Evolutionary conservation across 345 rosid species (phyloP).

Genomic region (Isatis tinctoria): DNA sequence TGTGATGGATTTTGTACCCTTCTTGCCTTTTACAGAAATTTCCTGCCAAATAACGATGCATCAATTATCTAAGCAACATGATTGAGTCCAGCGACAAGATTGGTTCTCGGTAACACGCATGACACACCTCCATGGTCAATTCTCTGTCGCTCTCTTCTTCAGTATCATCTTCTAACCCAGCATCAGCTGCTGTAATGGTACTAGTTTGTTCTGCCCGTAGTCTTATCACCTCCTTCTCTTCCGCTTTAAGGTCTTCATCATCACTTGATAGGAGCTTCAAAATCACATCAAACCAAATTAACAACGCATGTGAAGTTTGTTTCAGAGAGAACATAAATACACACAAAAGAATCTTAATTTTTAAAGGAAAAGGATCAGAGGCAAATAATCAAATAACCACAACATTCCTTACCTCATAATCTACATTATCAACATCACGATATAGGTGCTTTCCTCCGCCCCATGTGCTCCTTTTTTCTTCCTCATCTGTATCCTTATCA

Average conservation of each 20-base stretch:
- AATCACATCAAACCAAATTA: slow-evolving; percentile 14
- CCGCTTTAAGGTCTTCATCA: slow-evolving; percentile 61
- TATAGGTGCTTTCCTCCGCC: slow-evolving; percentile 42
- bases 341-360: neutral
- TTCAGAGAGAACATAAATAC: neutral
- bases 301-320: neutral
- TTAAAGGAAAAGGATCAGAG: neutral
- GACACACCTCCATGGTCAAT: slow-evolving; percentile 65
- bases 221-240: slow-evolving; percentile 62
- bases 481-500: slow-evolving; percentile 52
- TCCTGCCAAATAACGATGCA: slow-evolving; percentile 39
- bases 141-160: slow-evolving; percentile 53
- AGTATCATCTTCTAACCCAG: slow-evolving; percentile 57
- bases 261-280: slow-evolving; percentile 71
- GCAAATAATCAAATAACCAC: neutral
- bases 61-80: slow-evolving; percentile 13
- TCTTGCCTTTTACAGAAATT: slow-evolving; percentile 44
- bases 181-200: slow-evolving; percentile 58
- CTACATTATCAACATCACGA: slow-evolving; percentile 52
- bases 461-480: slow-evolving; percentile 43
- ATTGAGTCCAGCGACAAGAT: neutral
- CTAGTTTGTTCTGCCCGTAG: slow-evolving; percentile 46
- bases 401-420: slow-evolving; percentile 47
- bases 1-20: slow-evolving; percentile 14
- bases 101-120: slow-evolving; percentile 1